phyloP scores from a whole-genome alignment of 768 basidiomycete genomes.

The Pisolithus sp. region DNA sequence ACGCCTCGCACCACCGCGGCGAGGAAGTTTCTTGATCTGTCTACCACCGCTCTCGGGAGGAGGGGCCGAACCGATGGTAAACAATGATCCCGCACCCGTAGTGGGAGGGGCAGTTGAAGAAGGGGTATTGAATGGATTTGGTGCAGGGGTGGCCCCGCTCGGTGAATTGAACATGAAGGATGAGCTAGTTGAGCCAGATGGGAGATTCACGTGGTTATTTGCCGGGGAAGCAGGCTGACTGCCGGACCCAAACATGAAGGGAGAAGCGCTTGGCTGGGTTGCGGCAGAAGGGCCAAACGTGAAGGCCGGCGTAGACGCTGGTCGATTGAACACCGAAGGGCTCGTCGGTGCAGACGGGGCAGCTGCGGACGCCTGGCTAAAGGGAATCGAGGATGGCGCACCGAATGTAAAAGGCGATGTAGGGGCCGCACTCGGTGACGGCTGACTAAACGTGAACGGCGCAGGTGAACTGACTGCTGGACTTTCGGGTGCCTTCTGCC shows the following conservation, averaged over 20 bases:
- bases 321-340: conserved; percentile 51
- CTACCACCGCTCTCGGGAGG: conserved; percentile 33
- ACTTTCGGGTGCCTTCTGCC: conserved; percentile 34
- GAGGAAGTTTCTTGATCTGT: conserved; percentile 53
- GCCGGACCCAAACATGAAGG: conserved; percentile 46
- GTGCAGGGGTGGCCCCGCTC: conserved; percentile 31
- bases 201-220: conserved; percentile 29
- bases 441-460: conserved; percentile 44
- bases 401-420: conserved; percentile 43
- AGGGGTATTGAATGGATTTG: conserved; percentile 40
- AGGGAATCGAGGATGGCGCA: conserved; percentile 32
- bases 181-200: conserved; percentile 21
- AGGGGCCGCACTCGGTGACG: conserved; percentile 32
- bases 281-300: conserved; percentile 38
- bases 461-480: conserved; percentile 37
- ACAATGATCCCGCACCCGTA: conserved; percentile 30
- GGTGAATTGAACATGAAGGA: conserved; percentile 35
- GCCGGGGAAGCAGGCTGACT: conserved; percentile 59
- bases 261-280: conserved; percentile 25
- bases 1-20: conserved; percentile 26
- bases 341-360: conserved; percentile 48
- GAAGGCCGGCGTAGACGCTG: conserved; percentile 32
- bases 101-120: conserved; percentile 28
- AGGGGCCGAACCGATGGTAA: conserved; percentile 58
- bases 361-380: conserved; percentile 33